phyloP scores from a whole-genome alignment of 139 green algal genomes.

The Eudorina sp. region DNA sequence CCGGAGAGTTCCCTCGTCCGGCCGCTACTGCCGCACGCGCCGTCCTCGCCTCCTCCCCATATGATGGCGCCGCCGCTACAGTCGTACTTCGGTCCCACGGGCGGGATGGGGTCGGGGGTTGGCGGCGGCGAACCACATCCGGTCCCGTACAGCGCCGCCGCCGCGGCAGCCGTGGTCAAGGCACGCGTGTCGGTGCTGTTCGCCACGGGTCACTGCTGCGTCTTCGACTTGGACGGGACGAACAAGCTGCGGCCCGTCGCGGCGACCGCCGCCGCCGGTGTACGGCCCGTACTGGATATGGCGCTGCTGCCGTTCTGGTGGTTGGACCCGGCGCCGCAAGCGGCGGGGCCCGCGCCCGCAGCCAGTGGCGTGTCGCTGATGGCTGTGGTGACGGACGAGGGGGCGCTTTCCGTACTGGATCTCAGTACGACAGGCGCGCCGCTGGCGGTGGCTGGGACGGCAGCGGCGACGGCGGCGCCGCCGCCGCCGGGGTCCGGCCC shows the following conservation, averaged over 20 bases:
- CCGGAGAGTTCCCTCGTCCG: neutral
- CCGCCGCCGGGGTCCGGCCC: neutral
- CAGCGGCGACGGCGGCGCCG: neutral
- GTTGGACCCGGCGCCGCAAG: neutral
- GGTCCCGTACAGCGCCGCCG: neutral
- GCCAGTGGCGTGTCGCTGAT: constrained; percentile 56
- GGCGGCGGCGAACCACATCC: neutral
- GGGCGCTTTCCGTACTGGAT: constrained; percentile 44
- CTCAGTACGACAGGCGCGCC: neutral
- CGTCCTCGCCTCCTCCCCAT: too few relatives aligned
- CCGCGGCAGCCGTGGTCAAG: constrained; percentile 12
- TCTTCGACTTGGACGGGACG: constrained; percentile 76
- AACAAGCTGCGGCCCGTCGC: constrained; percentile 25
- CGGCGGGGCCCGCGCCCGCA: neutral
- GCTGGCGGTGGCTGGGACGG: neutral
- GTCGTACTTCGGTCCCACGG: too few relatives aligned
- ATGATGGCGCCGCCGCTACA: too few relatives aligned
- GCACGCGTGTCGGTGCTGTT: constrained; percentile 75
- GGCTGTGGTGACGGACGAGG: constrained; percentile 52
- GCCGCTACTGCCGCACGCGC: neutral
- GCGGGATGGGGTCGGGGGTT: too few relatives aligned
- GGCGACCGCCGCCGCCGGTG: constrained; percentile 22
- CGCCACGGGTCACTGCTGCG: constrained; percentile 66
- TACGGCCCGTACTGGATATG: constrained; percentile 69
- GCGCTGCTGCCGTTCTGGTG: constrained; percentile 72